Evolutionary conservation across 176 grass and related monocot genomes (phyloP), one percentile per base, ranked within the genome.

Genomic region (Raddia guianensis): DNA sequence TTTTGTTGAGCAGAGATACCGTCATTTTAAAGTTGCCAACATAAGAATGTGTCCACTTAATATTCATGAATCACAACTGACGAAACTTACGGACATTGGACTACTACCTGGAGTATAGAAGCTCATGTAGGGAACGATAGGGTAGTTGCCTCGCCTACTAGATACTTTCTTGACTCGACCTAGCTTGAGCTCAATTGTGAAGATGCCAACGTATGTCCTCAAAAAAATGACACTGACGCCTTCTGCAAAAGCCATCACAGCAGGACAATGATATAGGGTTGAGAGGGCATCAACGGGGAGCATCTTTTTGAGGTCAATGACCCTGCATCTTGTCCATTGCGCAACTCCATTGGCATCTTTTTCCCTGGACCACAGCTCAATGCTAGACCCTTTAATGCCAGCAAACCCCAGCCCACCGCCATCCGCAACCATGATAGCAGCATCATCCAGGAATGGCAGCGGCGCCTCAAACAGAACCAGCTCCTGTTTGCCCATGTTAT

Each of bases 171-270:
- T 77, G 65, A 70, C 64, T 65, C 2, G 73, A 6, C 6, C 19
- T 12, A 68, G 54, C 35, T 85, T 72, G 0, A 85, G 46, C 43
- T 78, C 66, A 71, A 85, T 19, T 7, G 74, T 16, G 12, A 46
- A 78, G 34, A 72, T 0, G 1, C 67, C 74, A 64, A 27, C 12
- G 13, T 1, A 12, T 15, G 32, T 33, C 5, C n/a, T 8, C 34
- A 62, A 47, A 43, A 70, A 61, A 21, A 77, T 12, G 46, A 52
- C 19, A 54, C 18, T 19, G 11, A 7, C 0, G 12, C 12, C 18
- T 11, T 84, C 65, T 1, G 7, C 32, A 21, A 60, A 70, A 32
- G 73, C 57, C 45, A 14, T n/a, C n/a, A 85, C 18, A 49, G 27
- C 8, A 16, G 9, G 3, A 27, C 35, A 43, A 10, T 27, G 27